Evolutionary conservation across 768 basidiomycete genomes (phyloP), one percentile per base, ranked within the genome.

Genomic region (Leccinum arenicola): DNA sequence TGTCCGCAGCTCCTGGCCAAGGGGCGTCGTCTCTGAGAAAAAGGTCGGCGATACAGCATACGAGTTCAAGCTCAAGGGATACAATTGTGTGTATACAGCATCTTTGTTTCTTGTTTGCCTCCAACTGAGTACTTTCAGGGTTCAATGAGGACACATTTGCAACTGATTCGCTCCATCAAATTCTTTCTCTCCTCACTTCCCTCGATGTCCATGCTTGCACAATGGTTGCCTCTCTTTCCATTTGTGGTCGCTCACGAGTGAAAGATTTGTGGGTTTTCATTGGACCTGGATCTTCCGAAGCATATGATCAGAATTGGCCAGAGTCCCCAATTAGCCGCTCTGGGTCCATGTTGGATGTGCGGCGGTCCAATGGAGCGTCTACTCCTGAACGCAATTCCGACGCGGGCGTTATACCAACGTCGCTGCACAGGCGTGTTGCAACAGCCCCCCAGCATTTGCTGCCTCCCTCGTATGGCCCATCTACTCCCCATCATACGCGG

Each of bases 201-300:
- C 80, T 91, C 12, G 89, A 91, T 66, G 74, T 77, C 7, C 84
- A 89, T 54, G 82, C 84, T 4, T 91, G 88, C 66, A 80, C 82
- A 11, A 81, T 91, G 52, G 75, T 88, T 6, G 78, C 87, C 0
- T 91, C 90, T 10, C 70, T 91, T 48, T 84, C 88, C n/a, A 76
- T 91, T 56, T 83, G 83, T n/a, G 81, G 77, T 64, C 87, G 83
- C 36, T 89, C 90, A 21, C 78, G 87, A 61, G 81, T 84, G 50
- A 90, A 89, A 68, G 89, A 91, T 68, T 69, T 91, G 2, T 91
- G 89, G 89, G 76, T 91, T 47, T 91, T 91, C 69, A 83, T 83
- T 0, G 86, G 86, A 21, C 81, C 84, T 40, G 74, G 76, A 23
- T 70, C 74, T 52, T 38, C 61, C 12, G 73, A 73, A 19, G 45